Conservation (phyloP, 345 rosid genomes). For the Conringia planisiliqua region DNA sequence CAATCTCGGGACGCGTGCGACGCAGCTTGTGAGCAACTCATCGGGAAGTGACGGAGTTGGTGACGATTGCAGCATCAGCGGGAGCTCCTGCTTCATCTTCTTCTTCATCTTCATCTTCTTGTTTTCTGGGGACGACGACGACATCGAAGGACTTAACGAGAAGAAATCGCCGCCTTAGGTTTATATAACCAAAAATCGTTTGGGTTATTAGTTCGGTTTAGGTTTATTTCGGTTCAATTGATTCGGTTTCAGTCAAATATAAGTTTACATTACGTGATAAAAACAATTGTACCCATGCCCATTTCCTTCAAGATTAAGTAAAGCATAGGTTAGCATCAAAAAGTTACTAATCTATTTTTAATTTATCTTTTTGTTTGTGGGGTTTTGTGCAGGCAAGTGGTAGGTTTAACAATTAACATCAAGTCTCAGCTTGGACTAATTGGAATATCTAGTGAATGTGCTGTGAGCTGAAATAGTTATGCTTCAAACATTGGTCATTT, state of each 20-base stretch:
- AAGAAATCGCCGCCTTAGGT: neutral
- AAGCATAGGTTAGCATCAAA: no score
- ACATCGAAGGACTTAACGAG: neutral
- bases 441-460: no score
- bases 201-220: neutral
- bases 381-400: slow-evolving; percentile 76
- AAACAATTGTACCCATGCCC: no score
- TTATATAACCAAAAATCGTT: neutral
- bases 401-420: slow-evolving; percentile 96
- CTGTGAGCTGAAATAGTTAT: no score
- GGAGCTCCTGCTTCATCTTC: neutral
- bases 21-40: neutral
- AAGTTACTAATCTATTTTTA: no score
- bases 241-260: no score
- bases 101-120: neutral
- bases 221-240: no score
- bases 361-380: neutral
- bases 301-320: no score
- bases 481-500: no score
- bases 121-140: neutral
- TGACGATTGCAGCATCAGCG: neutral
- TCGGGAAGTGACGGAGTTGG: neutral
- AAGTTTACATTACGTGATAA: no score
- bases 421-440: slow-evolving; percentile 98
- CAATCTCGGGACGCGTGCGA: neutral